These are phyloP conservation scores for Alloascoidea hylecoeti DNA, from an alignment of 805 yeast genomes.

Conservation along the genomic window DNA sequence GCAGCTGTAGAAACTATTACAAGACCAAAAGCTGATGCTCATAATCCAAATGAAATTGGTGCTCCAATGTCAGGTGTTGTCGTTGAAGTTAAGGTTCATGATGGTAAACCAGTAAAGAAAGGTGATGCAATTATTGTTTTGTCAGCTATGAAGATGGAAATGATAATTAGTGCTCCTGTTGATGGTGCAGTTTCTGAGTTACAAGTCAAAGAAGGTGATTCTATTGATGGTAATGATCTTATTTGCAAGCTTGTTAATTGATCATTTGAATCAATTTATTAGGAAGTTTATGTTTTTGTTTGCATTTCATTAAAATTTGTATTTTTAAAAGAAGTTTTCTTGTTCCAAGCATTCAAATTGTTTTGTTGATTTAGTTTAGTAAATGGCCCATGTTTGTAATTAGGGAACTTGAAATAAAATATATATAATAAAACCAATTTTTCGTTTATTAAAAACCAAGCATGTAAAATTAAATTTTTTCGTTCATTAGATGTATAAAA, in stretches of 20 bases:
- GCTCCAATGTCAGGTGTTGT: conserved; percentile 90
- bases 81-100: conserved; percentile 65
- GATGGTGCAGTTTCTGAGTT: conserved; percentile 61
- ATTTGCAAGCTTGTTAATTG: conserved; percentile 10
- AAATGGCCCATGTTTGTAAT: too few relatives aligned
- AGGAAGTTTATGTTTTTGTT: neutral
- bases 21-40: conserved; percentile 65
- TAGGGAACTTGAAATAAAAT: too few relatives aligned
- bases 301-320: neutral
- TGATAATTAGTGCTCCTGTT: conserved; percentile 71
- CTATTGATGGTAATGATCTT: conserved; percentile 71
- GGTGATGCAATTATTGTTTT: conserved; percentile 75
- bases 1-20: conserved; percentile 57
- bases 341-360: too few relatives aligned
- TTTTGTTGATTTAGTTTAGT: too few relatives aligned
- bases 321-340: neutral
- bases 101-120: conserved; percentile 61
- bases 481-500: too few relatives aligned
- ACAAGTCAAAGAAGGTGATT: conserved; percentile 58
- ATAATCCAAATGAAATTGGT: conserved; percentile 66
- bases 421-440: too few relatives aligned
- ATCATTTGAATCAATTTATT: neutral
- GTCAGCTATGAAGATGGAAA: conserved; percentile 87
- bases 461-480: too few relatives aligned
- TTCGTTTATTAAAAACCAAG: too few relatives aligned